Evolutionary conservation across 441 rosid species (phyloP).

Genomic region (Erysimum pusillum): DNA sequence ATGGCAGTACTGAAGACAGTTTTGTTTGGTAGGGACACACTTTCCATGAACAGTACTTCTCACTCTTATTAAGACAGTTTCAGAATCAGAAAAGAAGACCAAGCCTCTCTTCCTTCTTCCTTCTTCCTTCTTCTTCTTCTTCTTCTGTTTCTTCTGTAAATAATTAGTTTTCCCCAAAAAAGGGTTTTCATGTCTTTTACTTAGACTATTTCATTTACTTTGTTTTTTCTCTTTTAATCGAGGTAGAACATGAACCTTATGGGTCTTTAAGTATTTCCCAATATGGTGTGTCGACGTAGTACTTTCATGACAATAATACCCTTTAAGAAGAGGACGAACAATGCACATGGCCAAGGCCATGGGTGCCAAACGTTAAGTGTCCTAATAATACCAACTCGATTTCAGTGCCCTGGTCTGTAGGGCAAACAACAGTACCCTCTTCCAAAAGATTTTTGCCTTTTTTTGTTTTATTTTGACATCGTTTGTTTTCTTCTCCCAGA

Average conservation of each 20-base stretch:
- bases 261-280: neutral
- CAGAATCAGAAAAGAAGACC: constrained; percentile 43
- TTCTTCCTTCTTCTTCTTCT: constrained; percentile 25
- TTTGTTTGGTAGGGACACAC: constrained; percentile 41
- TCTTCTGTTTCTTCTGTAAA: neutral
- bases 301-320: constrained; percentile 5
- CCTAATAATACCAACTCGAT: constrained; percentile 45
- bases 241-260: neutral
- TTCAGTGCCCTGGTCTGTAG: constrained; percentile 48
- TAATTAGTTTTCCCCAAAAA: constrained; percentile 13
- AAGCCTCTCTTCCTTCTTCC: constrained; percentile 32
- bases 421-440: constrained; percentile 39
- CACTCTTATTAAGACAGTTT: constrained; percentile 43
- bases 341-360: constrained; percentile 45
- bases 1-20: constrained; percentile 42
- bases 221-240: neutral
- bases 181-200: constrained; percentile 40
- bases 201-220: neutral
- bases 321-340: constrained; percentile 36
- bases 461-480: too few relatives aligned
- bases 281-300: constrained; percentile 1
- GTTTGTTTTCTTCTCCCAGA: constrained; percentile 10
- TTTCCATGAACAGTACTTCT: constrained; percentile 42
- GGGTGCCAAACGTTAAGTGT: constrained; percentile 41
- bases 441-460: constrained; percentile 25